Base-by-base conservation (phyloP, 106 monocot species). In the Triglochin maritima region DNA sequence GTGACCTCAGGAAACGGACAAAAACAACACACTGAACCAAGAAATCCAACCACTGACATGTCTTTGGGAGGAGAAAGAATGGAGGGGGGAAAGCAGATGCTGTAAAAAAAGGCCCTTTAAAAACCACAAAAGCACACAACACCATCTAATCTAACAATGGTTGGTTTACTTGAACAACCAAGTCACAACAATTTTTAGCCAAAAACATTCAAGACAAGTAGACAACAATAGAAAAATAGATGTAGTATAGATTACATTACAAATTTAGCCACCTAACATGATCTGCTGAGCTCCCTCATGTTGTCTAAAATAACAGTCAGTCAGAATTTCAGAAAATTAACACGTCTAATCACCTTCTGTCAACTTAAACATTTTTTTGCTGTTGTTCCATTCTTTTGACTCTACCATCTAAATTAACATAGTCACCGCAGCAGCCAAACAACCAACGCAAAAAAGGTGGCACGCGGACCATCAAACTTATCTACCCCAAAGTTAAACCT, bases 21-120 rank as follows among this genome's bases (percentile, higher is more conserved):
- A 52, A 52, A 52, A 50, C 59, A 17, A 16, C 14, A 2, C 59
- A 14, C 52, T 52, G 66, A 29, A 66, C 53, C 8, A n/a, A 43
- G 53, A 66, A 66, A 66, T 66, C 66, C 52, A 66, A 66, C 52
- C 3, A 66, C 66, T 66, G 66, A 66, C 66, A 66, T 2, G 12
- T 0, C 4, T 49, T 17, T 47, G 13, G 47, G 49, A 3, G 43
- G 17, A 49, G 64, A 50, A 49, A 4, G 29, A n/a, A 7, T 1
- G 49, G 50, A 16, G 6, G 50, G 4, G 14, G 7, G 51, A 15
- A 58, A 58, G 58, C n/a, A 58, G 8, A 58, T 58, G 4, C 10
- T 11, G 2, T 11, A 47, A 43, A 1, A 6, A 61, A 3, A 43
- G 4, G 44, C 29, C 29, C 29, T 29, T 29, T 29, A 62, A 12